phyloP scores from a whole-genome alignment of 129 eudicot species.

The Escallonia herrerae region DNA sequence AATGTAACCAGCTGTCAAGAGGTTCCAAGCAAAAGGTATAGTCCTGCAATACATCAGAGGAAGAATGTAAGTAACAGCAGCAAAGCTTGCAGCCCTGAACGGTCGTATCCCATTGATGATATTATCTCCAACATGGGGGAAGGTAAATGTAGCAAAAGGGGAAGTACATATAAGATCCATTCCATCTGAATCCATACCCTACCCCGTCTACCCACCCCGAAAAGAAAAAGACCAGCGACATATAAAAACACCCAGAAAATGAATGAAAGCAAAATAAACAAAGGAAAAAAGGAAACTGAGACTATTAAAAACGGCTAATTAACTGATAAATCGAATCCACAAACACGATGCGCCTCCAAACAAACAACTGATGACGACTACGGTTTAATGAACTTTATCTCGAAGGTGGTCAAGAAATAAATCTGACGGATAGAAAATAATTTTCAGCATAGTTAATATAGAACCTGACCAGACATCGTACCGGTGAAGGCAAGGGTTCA shows the following conservation, averaged over 20 bases:
- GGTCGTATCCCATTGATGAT: neutral
- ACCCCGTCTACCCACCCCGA: neutral
- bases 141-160: too few relatives aligned
- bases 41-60: constrained; percentile 53
- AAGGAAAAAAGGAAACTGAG: neutral
- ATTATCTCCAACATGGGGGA: neutral
- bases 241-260: neutral
- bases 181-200: too few relatives aligned
- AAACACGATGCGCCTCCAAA: too few relatives aligned
- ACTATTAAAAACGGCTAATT: too few relatives aligned
- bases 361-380: too few relatives aligned
- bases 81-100: neutral
- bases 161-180: neutral
- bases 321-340: too few relatives aligned
- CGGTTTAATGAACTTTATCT: too few relatives aligned
- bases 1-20: constrained; percentile 85
- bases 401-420: too few relatives aligned
- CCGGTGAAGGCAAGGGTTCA: too few relatives aligned
- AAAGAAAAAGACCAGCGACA: neutral
- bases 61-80: constrained; percentile 2
- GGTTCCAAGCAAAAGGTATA: constrained; percentile 98
- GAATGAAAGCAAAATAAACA: neutral
- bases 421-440: too few relatives aligned
- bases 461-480: too few relatives aligned
- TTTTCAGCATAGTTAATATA: too few relatives aligned